Conservation (phyloP, 129 eudicot species). For the Heracleum sosnowskyi region DNA sequence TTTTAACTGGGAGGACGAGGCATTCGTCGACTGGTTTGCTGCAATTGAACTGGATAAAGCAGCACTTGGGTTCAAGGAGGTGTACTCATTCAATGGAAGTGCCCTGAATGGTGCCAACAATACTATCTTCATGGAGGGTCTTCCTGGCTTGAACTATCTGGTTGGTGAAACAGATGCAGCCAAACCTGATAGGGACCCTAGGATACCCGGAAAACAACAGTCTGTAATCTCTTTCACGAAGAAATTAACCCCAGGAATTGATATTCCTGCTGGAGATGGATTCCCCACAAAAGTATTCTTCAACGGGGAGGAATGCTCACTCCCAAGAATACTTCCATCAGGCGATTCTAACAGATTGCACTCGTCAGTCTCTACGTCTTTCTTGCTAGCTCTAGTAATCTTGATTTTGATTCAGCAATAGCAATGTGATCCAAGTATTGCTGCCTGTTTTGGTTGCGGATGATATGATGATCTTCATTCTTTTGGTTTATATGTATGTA, state of each 20-base stretch:
- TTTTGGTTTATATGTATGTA: background rate
- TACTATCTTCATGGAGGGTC: conserved; percentile 89
- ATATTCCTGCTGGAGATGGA: conserved; percentile 64
- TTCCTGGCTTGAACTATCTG: conserved; percentile 66
- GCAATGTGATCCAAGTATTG: background rate
- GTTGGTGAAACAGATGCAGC: conserved; percentile 63
- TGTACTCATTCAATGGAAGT: conserved; percentile 72
- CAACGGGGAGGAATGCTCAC: conserved; percentile 85
- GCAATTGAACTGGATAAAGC: conserved; percentile 66
- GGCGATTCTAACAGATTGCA: conserved; percentile 24
- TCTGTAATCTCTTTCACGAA: conserved; percentile 84
- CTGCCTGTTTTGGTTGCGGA: background rate
- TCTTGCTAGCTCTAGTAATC: conserved; percentile 25
- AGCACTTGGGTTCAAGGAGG: conserved; percentile 61
- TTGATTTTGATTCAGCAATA: conserved; percentile 22
- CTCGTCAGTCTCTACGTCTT: conserved; percentile 13
- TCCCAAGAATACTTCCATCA: conserved; percentile 50
- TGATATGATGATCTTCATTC: conserved; percentile 1
- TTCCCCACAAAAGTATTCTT: conserved; percentile 71
- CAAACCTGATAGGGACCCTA: conserved; percentile 42
- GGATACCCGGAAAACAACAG: conserved; percentile 91
- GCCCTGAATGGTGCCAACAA: conserved; percentile 31
- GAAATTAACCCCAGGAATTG: conserved; percentile 49
- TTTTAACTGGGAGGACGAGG: conserved; percentile 74
- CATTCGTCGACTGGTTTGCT: conserved; percentile 81